These are phyloP conservation scores for Drechslerella dactyloides DNA, from an alignment of 2,329 filamentous ascomycete genomes.

Conservation along the genomic window DNA sequence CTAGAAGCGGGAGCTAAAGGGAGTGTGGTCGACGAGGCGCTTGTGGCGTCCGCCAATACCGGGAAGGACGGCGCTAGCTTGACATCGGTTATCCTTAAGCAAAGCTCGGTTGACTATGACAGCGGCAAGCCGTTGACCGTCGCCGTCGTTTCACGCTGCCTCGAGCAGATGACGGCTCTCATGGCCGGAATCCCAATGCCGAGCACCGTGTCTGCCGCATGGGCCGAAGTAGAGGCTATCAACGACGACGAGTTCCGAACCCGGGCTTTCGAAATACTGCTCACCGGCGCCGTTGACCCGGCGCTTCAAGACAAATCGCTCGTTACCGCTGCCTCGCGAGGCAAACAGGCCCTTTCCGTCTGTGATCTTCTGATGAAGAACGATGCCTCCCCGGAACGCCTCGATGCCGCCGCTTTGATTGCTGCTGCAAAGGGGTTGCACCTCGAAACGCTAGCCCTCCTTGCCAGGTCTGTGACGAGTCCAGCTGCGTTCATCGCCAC, in stretches of 20 bases:
- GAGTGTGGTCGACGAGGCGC: slow-evolving; percentile 19
- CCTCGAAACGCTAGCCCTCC: slow-evolving; percentile 13
- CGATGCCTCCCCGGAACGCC: slow-evolving; percentile 16
- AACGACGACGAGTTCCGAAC: slow-evolving; percentile 10
- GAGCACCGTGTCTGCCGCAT: slow-evolving; percentile 11
- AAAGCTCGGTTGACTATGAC: slow-evolving; percentile 21
- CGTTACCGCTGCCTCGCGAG: slow-evolving; percentile 8
- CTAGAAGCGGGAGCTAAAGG: slow-evolving; percentile 23
- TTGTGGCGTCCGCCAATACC: slow-evolving; percentile 11
- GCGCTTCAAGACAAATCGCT: slow-evolving; percentile 12
- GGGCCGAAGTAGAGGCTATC: slow-evolving; percentile 13
- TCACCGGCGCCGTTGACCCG: slow-evolving; percentile 10
- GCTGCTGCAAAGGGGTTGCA: slow-evolving; percentile 20
- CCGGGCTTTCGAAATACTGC: slow-evolving; percentile 12
- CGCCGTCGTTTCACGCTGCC: slow-evolving; percentile 10
- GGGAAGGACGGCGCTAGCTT: slow-evolving; percentile 21
- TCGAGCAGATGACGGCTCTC: slow-evolving; percentile 19
- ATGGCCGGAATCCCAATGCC: slow-evolving; percentile 11
- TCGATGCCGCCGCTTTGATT: slow-evolving; percentile 16
- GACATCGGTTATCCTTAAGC: slow-evolving; percentile 16
- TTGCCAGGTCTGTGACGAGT: slow-evolving; percentile 5
- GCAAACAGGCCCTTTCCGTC: slow-evolving; percentile 1
- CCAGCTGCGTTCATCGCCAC: slow-evolving; percentile 11
- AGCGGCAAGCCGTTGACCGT: slow-evolving; percentile 18
- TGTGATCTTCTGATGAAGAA: slow-evolving; percentile 11